These are phyloP conservation scores for Blumeria graminis DNA, from an alignment of 2,329 filamentous ascomycete species.

Conservation along the genomic window DNA sequence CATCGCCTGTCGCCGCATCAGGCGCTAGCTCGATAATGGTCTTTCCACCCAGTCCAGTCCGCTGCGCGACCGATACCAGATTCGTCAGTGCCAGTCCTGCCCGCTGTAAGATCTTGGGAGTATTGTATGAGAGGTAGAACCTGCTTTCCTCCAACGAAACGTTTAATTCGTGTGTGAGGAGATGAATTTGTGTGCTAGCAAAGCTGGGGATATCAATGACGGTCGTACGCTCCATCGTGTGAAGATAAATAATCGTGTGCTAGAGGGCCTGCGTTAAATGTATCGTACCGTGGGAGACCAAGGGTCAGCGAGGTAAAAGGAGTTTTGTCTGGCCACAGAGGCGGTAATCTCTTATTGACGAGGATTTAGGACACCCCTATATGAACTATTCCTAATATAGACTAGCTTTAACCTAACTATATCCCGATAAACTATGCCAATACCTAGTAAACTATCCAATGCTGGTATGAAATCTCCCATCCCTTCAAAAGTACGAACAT, in stretches of 20 bases:
- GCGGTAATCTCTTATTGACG: too few relatives aligned
- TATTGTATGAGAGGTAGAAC: constrained; percentile 39
- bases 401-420: too few relatives aligned
- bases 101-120: constrained; percentile 44
- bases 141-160: constrained; percentile 49
- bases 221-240: constrained; percentile 16
- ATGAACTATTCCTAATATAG: too few relatives aligned
- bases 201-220: constrained; percentile 39
- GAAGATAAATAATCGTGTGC: background rate
- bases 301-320: background rate
- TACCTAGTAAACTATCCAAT: too few relatives aligned
- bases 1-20: constrained; percentile 36
- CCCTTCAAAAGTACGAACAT: too few relatives aligned
- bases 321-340: too few relatives aligned
- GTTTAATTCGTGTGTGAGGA: constrained; percentile 47
- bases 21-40: constrained; percentile 59
- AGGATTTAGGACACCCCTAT: too few relatives aligned
- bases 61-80: constrained; percentile 46
- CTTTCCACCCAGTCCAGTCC: constrained; percentile 79
- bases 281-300: background rate
- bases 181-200: constrained; percentile 41
- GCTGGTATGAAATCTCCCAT: too few relatives aligned
- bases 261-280: constrained; percentile 4
- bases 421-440: too few relatives aligned
- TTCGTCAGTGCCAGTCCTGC: constrained; percentile 62